phyloP scores from a whole-genome alignment of 768 basidiomycete genomes.

The Neoboletus subvelutipes region DNA sequence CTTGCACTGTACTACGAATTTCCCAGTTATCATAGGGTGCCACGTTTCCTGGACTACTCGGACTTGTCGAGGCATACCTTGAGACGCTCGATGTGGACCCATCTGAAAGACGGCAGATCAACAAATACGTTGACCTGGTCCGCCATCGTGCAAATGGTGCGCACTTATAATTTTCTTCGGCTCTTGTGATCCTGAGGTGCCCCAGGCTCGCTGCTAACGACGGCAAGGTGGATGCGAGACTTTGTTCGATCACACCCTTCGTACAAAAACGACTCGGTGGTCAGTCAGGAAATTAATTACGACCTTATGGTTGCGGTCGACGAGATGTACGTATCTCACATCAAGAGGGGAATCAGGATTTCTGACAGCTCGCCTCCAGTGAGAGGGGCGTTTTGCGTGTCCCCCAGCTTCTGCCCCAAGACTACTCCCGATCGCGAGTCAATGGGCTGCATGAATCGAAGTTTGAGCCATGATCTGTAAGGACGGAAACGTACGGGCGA shows the following conservation, averaged over 20 bases:
- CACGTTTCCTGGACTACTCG: slow-evolving; percentile 76
- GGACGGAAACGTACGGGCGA: not conserved
- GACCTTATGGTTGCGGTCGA: slow-evolving; percentile 89
- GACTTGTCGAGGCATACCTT: slow-evolving; percentile 80
- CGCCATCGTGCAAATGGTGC: slow-evolving; percentile 76
- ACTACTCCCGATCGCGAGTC: slow-evolving; percentile 43
- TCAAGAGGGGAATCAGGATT: not conserved
- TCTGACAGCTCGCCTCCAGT: slow-evolving; percentile 35
- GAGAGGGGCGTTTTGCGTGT: slow-evolving; percentile 65
- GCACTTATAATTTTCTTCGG: slow-evolving; percentile 19
- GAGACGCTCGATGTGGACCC: slow-evolving; percentile 79
- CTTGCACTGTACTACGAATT: not conserved
- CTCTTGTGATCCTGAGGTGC: slow-evolving; percentile 2
- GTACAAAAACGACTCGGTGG: slow-evolving; percentile 94
- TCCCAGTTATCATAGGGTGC: slow-evolving; percentile 44
- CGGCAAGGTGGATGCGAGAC: slow-evolving; percentile 90
- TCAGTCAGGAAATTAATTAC: slow-evolving; percentile 89
- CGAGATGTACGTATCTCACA: slow-evolving; percentile 68
- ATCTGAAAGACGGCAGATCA: slow-evolving; percentile 57
- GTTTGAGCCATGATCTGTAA: slow-evolving; percentile 22
- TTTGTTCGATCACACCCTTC: slow-evolving; percentile 88
- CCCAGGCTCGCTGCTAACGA: slow-evolving; percentile 75
- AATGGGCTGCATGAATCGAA: slow-evolving; percentile 28
- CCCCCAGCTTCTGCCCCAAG: slow-evolving; percentile 60
- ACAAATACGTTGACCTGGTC: slow-evolving; percentile 79